Base-by-base conservation (phyloP, 2,329 filamentous ascomycete genomes). In the Graphilbum ipis-grandicollis region DNA sequence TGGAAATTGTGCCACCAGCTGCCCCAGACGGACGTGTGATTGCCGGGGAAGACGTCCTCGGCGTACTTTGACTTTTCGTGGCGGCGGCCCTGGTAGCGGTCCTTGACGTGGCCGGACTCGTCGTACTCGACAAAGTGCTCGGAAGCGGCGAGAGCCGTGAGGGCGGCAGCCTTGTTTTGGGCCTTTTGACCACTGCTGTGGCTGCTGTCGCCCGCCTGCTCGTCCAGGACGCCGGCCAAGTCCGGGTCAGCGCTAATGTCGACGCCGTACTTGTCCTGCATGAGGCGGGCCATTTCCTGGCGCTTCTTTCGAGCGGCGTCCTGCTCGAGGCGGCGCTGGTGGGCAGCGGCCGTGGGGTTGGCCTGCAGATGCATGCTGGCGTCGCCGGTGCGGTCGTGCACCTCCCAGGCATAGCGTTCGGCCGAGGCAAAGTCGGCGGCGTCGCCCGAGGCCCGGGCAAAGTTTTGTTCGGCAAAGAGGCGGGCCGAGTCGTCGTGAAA, bases 1-100 rank as follows among this genome's bases (percentile, higher is more conserved):
- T 79, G 71, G 59, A 94, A 96, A 51, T 83, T 76, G 37, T 75
- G 72, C 90, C 90, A 98, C 90, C 90, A 98, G 50, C 85, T 93
- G 34, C 90, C 90, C 82, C 85, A 98, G 3, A 93, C 78, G 0
- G 79, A 78, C 3, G 74, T 84, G 58, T 98, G 90, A 51, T 98
- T 98, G 61, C 93, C 88, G 53, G 79, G 70, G 37, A 80, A 62
- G 1, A 94, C 66, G 49, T 98, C 84, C 52, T 98, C 90, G 5
- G 76, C 59, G 51, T 98, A 98, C 53, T 94, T 96, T 30, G 84
- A 93, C 54, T 81, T 88, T n/a, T n/a, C n/a, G 35, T 78, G 79
- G 36, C 70, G 68, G 38, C 78, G 80, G 37, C 71, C 71, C 53
- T 78, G 79, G 1, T 78, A 76, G 19, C 74, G 74, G n/a, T 88